Evolutionary conservation across 495 filamentous ascomycete genomes (phyloP).

Genomic region (Aspergillus ellipticus): DNA sequence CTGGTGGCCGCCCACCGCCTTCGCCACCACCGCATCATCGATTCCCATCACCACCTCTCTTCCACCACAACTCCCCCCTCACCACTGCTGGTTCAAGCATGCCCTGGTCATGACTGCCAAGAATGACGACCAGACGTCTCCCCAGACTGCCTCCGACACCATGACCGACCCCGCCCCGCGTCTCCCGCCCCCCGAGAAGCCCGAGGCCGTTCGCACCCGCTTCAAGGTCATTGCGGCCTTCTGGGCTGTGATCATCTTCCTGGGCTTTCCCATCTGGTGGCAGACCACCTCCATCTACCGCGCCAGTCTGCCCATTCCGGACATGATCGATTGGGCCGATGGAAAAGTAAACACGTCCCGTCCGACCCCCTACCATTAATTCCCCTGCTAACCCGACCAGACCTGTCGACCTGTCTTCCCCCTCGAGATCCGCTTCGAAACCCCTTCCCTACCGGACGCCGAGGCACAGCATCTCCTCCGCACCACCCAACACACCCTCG

Average conservation of each 20-base stretch:
- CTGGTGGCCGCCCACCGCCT: neutral
- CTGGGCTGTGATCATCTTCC: conserved; percentile 78
- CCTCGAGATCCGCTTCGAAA: conserved; percentile 73
- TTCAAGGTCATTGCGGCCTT: conserved; percentile 79
- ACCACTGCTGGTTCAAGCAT: conserved; percentile 28
- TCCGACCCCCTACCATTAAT: neutral
- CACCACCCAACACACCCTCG: conserved; percentile 82
- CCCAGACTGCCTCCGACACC: conserved; percentile 19
- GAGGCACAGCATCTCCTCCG: conserved; percentile 77
- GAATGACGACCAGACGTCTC: conserved; percentile 38
- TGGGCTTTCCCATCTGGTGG: conserved; percentile 95
- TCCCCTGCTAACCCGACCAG: conserved; percentile 38
- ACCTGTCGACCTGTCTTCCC: conserved; percentile 86
- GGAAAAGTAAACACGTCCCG: conserved; percentile 65
- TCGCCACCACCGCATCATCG: neutral
- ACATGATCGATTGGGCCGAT: conserved; percentile 92
- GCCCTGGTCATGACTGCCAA: conserved; percentile 37
- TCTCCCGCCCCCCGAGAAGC: conserved; percentile 70
- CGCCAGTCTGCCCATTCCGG: conserved; percentile 73
- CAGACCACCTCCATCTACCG: conserved; percentile 93
- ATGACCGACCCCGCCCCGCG: conserved; percentile 26
- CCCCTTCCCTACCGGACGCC: conserved; percentile 58
- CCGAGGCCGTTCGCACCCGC: conserved; percentile 63
- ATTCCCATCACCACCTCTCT: neutral
- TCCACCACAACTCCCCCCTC: neutral